Evolutionary conservation across 2,329 filamentous ascomycete species (phyloP), one percentile per base, ranked within the genome.

Genomic region (Didymella keratinophila): DNA sequence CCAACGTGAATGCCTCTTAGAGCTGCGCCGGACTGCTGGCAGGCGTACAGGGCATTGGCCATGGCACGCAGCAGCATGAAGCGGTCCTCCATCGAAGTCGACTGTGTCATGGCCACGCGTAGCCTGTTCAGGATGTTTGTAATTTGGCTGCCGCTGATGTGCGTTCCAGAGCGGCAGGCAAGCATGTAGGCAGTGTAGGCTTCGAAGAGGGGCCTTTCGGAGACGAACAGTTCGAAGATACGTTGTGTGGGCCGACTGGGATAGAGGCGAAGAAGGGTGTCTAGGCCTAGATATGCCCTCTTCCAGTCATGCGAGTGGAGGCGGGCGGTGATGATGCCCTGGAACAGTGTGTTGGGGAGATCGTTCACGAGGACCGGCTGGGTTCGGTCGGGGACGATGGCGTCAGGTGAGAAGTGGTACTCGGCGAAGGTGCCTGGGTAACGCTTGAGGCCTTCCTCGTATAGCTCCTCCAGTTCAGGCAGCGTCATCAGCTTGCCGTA

Each of bases 261-360:
- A 56, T 77, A 79, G 6, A 84, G 71, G 25, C 82, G 76, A 6
- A 84, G 67, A 2, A 75, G 74, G 10, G 80, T 80, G 65, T 85
- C 83, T 3, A 85, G 71, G 4, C 76, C 79, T 18, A 84, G 73
- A 59, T 85, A 85, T 1, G 82, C 80, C 10, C 75, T 77, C 36
- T 71, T 76, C 72, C 81, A 80, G 50, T 84, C 79, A 18, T 80
- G 77, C 30, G 74, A 67, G 4, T 80, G 64, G 3, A 83, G 60
- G 41, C 82, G 78, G 4, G 82, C 82, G 1, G 75, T 79, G 42
- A 80, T 68, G 43, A 84, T 83, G 6, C 80, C 80, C 60, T 81
- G 79, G 2, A 84, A 70, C 11, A 84, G 70, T 21, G 71, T 68
- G 18, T 79, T 74, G 2, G 79, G 78, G 11, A 82, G 71, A 23